phyloP scores from a whole-genome alignment of 441 rosid species.

The Gossypium schwendimanii region DNA sequence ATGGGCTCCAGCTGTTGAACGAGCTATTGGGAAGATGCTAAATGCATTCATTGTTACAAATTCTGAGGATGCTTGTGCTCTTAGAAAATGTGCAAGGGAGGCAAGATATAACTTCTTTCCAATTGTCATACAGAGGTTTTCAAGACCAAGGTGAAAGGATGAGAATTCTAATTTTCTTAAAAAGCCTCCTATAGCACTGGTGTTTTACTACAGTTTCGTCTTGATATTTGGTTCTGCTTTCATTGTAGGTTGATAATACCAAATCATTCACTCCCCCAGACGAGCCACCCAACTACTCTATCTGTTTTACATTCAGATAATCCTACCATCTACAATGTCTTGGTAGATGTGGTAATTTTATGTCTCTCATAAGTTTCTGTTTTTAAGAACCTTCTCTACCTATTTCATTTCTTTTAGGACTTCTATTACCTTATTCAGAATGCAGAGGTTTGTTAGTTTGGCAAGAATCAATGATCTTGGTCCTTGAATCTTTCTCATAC shows the following conservation, averaged over 20 bases:
- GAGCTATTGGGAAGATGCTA: conserved; percentile 75
- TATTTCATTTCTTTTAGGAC: neutral
- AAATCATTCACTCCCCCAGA: conserved; percentile 72
- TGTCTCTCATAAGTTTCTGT: neutral
- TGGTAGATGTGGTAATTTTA: conserved; percentile 81
- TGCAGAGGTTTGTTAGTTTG: neutral
- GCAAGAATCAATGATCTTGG: neutral
- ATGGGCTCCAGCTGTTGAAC: conserved; percentile 93
- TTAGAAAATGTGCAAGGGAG: conserved; percentile 72
- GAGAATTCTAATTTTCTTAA: neutral
- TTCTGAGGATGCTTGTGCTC: conserved; percentile 64
- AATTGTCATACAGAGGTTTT: conserved; percentile 80
- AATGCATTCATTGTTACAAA: conserved; percentile 94
- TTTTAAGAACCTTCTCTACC: conserved; percentile 3
- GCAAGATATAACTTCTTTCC: conserved; percentile 61
- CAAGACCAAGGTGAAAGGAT: conserved; percentile 67
- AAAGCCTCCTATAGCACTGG: neutral
- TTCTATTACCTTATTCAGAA: conserved; percentile 3
- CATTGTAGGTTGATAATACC: conserved; percentile 70
- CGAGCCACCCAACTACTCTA: conserved; percentile 75
- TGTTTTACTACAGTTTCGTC: conserved; percentile 5
- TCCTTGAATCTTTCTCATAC: neutral
- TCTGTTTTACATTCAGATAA: conserved; percentile 65
- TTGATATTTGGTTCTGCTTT: conserved; percentile 17
- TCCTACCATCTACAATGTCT: conserved; percentile 76